Conservation (phyloP, 768 basidiomycete species). For the Cubamyces lactineus region DNA sequence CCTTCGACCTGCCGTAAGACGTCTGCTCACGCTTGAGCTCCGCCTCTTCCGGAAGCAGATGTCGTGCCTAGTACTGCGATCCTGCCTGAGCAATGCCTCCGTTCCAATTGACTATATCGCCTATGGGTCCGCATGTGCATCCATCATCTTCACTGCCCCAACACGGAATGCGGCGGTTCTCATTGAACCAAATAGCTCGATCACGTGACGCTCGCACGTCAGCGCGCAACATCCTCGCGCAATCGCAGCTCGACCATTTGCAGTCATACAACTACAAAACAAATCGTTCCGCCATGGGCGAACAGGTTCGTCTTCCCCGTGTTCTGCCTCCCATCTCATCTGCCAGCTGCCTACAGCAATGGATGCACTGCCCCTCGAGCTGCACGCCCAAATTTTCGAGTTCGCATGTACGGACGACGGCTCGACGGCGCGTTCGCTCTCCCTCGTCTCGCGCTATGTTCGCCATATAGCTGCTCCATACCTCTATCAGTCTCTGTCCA, state of each 20-base stretch:
- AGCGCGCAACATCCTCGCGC: conserved; percentile 25
- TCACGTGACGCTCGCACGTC: conserved; percentile 25
- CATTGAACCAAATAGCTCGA: conserved; percentile 9
- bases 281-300: background rate
- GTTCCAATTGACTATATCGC: background rate
- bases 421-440: conserved; percentile 33
- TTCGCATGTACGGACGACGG: conserved; percentile 38
- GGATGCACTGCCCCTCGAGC: conserved; percentile 33
- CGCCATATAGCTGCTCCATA: conserved; percentile 32
- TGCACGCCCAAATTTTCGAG: conserved; percentile 36
- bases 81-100: conserved; percentile 5
- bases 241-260: conserved; percentile 22
- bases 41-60: conserved; percentile 8
- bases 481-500: conserved; percentile 33
- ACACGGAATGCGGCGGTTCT: conserved; percentile 10
- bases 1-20: background rate
- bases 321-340: background rate
- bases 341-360: conserved; percentile 6
- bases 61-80: background rate
- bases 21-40: background rate
- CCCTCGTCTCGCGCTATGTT: conserved; percentile 36
- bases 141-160: conserved; percentile 14
- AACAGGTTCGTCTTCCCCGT: background rate
- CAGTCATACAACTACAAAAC: conserved; percentile 13
- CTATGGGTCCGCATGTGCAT: conserved; percentile 9